A percentile compares a stretch with the other conserved stretches of the same genome.
Evolutionary conservation across 169 alveolate genomes (phyloP).

Genomic region (Babesia caballi): DNA sequence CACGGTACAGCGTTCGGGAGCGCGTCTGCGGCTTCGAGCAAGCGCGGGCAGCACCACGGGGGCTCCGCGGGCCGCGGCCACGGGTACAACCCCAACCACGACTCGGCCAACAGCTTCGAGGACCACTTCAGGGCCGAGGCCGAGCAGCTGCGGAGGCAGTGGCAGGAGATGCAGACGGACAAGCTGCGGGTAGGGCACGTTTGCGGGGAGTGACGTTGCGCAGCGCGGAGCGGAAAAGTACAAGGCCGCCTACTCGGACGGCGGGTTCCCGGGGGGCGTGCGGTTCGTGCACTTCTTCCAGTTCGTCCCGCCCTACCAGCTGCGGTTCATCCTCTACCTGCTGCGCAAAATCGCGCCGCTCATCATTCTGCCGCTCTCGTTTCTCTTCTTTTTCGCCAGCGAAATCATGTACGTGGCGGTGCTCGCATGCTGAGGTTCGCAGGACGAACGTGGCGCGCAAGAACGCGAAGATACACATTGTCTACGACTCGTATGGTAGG

Average conservation of each 20-base stretch:
- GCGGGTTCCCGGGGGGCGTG: neutral
- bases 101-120: conserved; percentile 47
- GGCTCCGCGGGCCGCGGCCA: conserved; percentile 23
- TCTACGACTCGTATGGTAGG: conserved; percentile 65
- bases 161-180: conserved; percentile 67
- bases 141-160: conserved; percentile 61
- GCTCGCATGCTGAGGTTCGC: neutral
- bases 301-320: conserved; percentile 9
- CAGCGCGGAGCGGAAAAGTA: conserved; percentile 54
- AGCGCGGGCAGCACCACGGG: neutral
- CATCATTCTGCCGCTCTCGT: conserved; percentile 43
- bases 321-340: conserved; percentile 40
- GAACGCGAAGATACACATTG: conserved; percentile 38
- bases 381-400: conserved; percentile 28
- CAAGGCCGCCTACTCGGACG: neutral
- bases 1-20: conserved; percentile 30
- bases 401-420: conserved; percentile 42
- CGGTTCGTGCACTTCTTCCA: conserved; percentile 1
- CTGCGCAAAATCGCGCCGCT: conserved; percentile 39
- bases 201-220: neutral
- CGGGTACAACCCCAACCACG: conserved; percentile 28
- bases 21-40: neutral
- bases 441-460: conserved; percentile 14
- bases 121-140: conserved; percentile 66
- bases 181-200: conserved; percentile 29